Conservation (phyloP, 2,329 filamentous ascomycete genomes). For the Myriosclerotinia curreyana region DNA sequence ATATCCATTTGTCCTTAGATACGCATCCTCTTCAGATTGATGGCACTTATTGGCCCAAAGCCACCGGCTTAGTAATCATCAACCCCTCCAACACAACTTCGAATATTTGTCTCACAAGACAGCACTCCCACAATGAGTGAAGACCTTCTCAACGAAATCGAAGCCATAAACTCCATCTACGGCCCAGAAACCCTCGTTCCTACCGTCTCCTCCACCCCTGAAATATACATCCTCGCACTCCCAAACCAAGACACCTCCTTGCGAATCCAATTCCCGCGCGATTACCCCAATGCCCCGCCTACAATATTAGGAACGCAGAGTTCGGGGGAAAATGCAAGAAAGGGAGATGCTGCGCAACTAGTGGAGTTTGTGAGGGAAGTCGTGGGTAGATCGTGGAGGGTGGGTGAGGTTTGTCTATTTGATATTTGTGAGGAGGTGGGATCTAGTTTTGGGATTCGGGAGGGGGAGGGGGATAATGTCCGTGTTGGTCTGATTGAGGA, state of each 20-base stretch:
- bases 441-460: neutral
- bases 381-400: slow-evolving; percentile 63
- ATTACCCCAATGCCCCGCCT: slow-evolving; percentile 75
- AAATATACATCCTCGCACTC: slow-evolving; percentile 61
- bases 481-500: no score
- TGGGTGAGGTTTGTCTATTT: slow-evolving; percentile 80
- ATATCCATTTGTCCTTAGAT: neutral
- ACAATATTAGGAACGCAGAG: slow-evolving; percentile 74
- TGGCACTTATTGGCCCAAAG: neutral
- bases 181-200: slow-evolving; percentile 58
- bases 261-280: slow-evolving; percentile 63
- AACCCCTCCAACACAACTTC: slow-evolving; percentile 1
- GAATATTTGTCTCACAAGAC: neutral
- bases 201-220: slow-evolving; percentile 41
- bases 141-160: slow-evolving; percentile 66
- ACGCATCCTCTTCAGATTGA: no score
- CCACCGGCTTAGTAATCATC: neutral
- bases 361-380: slow-evolving; percentile 67
- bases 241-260: slow-evolving; percentile 57
- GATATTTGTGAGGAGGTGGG: slow-evolving; percentile 77
- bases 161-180: slow-evolving; percentile 83
- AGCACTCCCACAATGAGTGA: slow-evolving; percentile 34
- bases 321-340: slow-evolving; percentile 63
- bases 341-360: slow-evolving; percentile 69
- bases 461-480: neutral